Conservation (phyloP, 2,329 filamentous ascomycete species). For the Calonectria pauciramosa region DNA sequence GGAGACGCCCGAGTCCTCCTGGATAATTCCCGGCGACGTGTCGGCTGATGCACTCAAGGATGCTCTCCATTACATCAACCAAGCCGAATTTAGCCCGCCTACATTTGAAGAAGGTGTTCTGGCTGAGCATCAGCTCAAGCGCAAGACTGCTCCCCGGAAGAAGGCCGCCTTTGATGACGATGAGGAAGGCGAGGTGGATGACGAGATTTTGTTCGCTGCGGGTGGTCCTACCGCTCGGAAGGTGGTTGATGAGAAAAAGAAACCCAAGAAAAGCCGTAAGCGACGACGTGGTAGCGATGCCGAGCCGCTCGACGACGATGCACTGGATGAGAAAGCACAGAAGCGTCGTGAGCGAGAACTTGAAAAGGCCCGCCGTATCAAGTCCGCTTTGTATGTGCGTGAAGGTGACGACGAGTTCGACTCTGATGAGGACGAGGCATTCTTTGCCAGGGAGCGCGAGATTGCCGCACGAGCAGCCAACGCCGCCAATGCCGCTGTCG, state of each 20-base stretch:
- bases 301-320: conserved; percentile 69
- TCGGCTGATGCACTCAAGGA: conserved; percentile 77
- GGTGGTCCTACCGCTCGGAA: conserved; percentile 74
- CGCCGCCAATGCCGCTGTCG: conserved; percentile 44
- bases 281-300: conserved; percentile 64
- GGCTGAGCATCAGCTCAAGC: conserved; percentile 84
- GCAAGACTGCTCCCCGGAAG: conserved; percentile 71
- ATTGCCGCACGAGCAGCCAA: conserved; percentile 68
- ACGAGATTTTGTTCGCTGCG: conserved; percentile 74
- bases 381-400: conserved; percentile 85
- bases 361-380: conserved; percentile 85
- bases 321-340: conserved; percentile 74
- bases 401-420: conserved; percentile 93
- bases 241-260: conserved; percentile 69
- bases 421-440: conserved; percentile 76
- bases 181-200: conserved; percentile 66
- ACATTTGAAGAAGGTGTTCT: conserved; percentile 81
- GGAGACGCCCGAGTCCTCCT: conserved; percentile 81
- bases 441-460: conserved; percentile 79
- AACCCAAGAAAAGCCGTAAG: conserved; percentile 58
- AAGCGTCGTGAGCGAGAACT: conserved; percentile 76
- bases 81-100: conserved; percentile 83
- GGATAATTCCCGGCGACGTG: conserved; percentile 80
- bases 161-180: conserved; percentile 79
- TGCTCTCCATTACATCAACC: conserved; percentile 79